Evolutionary conservation across 2,329 filamentous ascomycete species (phyloP), one percentile per base, ranked within the genome.

Genomic region (Aspergillus thermomutatus): DNA sequence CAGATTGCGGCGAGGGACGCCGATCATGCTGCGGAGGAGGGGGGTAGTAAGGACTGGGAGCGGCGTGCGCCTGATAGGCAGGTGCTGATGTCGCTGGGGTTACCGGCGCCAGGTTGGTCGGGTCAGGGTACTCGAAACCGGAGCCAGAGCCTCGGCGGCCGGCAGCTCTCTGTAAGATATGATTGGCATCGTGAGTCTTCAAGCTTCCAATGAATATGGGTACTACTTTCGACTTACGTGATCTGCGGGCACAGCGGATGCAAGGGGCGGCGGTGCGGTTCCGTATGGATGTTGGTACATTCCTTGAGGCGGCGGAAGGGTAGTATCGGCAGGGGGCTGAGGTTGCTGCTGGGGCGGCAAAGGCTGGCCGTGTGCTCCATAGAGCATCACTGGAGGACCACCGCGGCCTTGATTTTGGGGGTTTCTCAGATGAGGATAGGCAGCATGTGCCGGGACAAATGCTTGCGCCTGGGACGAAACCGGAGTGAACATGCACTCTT

Each of bases 401-500:
- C 66, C 64, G 45, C 72, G 72, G 31, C 62, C 67, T 41, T 63
- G 69, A 37, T 58, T 65, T 56, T 69, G 69, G 31, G 59, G 54
- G 61, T 79, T 79, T 55, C 80, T 77, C 67, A 83, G 69, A 65
- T 81, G 76, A 17, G 82, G 81, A 60, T 83, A 89, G 56, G 87
- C 84, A 6, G 87, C 86, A 69, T 89, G 86, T 9, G 87, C 87
- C 7, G 87, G 87, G 34, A 90, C 87, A 67, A 90, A 90, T 10
- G 88, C 87, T 71, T 89, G 87, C 8, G 87, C 85, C 74, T 90
- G 87, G 10, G 87, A 87, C 3, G 86, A 89, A 25, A 91, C 87
- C 2, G 88, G 87, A 1, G 87, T 90, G 73, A 91, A 91, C 73
- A 91, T 85, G 75, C 88, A 91, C 69, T 89, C 87, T 73, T 90